Conservation (phyloP, 1,284 basidiomycete species). For the Hymenochaete sp. region DNA sequence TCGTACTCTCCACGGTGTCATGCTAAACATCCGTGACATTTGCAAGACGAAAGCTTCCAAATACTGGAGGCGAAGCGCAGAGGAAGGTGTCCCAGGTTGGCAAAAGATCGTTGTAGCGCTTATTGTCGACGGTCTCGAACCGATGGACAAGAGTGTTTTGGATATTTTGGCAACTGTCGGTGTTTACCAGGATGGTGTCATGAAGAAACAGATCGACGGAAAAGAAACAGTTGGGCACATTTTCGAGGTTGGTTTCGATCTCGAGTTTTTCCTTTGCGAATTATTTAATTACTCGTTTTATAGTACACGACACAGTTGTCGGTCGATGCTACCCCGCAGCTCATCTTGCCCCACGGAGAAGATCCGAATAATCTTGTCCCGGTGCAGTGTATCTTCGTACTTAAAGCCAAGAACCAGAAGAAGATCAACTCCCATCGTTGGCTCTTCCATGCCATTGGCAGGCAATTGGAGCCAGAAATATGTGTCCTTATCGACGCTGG, state of each 20-base stretch:
- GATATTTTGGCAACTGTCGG: slow-evolving; percentile 85
- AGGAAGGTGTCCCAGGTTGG: slow-evolving; percentile 87
- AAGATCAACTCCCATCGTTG: slow-evolving; percentile 97
- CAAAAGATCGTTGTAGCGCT: slow-evolving; percentile 88
- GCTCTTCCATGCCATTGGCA: slow-evolving; percentile 95
- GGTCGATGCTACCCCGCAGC: slow-evolving; percentile 80
- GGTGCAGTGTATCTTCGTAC: slow-evolving; percentile 89
- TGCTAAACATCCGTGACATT: slow-evolving; percentile 97
- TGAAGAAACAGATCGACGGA: slow-evolving; percentile 91
- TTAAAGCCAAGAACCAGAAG: slow-evolving; percentile 97
- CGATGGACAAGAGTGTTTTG: slow-evolving; percentile 92
- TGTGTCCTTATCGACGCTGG: slow-evolving; percentile 91
- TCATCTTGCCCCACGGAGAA: slow-evolving; percentile 83
- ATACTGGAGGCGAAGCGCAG: slow-evolving; percentile 80
- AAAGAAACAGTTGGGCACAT: slow-evolving; percentile 90
- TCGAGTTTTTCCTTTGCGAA: slow-evolving; percentile 8
- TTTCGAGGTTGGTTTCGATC: slow-evolving; percentile 57
- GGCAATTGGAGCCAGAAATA: slow-evolving; percentile 80
- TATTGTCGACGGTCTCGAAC: slow-evolving; percentile 89
- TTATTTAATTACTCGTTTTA: slow-evolving; percentile 6
- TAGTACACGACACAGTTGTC: slow-evolving; percentile 90
- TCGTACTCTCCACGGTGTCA: slow-evolving; percentile 89
- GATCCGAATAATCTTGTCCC: slow-evolving; percentile 90
- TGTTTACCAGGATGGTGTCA: slow-evolving; percentile 89
- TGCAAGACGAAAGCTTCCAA: slow-evolving; percentile 95